These are phyloP conservation scores for Narthecium ossifragum DNA, from an alignment of 106 monocot genomes.

Conservation along the genomic window DNA sequence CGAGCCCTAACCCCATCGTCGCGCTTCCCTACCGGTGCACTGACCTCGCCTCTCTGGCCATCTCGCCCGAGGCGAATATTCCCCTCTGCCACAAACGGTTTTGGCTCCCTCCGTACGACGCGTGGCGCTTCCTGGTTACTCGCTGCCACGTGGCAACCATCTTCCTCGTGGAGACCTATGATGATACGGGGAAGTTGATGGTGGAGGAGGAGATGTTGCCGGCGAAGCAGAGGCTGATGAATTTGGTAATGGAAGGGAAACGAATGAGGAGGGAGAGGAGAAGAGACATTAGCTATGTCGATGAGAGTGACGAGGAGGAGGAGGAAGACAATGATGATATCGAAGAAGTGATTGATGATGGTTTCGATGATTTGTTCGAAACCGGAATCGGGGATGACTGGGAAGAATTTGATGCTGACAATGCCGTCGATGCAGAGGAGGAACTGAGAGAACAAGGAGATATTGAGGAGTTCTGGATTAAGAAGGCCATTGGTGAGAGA, in stretches of 20 bases:
- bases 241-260: constrained; percentile 73
- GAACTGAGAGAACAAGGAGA: background rate
- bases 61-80: too few relatives aligned
- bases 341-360: constrained; percentile 22
- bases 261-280: constrained; percentile 65
- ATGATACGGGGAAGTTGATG: constrained; percentile 53
- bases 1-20: too few relatives aligned
- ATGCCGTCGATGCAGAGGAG: background rate
- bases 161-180: too few relatives aligned
- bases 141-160: too few relatives aligned
- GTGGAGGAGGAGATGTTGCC: constrained; percentile 57
- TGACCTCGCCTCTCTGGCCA: too few relatives aligned
- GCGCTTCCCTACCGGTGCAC: too few relatives aligned
- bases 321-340: constrained; percentile 25
- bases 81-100: too few relatives aligned
- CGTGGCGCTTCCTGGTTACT: too few relatives aligned
- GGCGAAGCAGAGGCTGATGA: constrained; percentile 42
- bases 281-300: constrained; percentile 19
- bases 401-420: constrained; percentile 38
- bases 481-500: background rate
- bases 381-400: constrained; percentile 70
- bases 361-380: constrained; percentile 54
- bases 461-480: constrained; percentile 1
- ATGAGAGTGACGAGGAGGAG: constrained; percentile 20
- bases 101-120: too few relatives aligned